These are phyloP conservation scores for Botrytis sinoallii DNA, from an alignment of 2,329 filamentous ascomycete genomes.

Conservation along the genomic window DNA sequence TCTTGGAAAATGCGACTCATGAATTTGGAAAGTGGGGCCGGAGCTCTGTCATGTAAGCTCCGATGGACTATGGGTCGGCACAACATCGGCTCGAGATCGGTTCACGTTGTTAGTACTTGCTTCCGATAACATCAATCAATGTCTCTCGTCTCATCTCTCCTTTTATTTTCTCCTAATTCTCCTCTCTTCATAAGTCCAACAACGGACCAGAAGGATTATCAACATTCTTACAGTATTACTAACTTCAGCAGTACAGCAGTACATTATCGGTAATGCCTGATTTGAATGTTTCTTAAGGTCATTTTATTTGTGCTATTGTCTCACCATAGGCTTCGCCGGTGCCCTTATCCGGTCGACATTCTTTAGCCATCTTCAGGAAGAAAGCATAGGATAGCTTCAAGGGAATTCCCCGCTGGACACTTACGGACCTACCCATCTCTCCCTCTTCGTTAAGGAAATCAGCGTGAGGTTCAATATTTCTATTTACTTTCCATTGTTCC, in stretches of 20 bases:
- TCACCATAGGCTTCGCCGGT: slow-evolving; percentile 11
- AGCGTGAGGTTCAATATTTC: slow-evolving; percentile 13
- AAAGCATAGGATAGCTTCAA: neutral
- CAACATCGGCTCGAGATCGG: neutral
- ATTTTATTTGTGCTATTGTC: slow-evolving; percentile 6
- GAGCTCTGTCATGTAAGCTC: slow-evolving; percentile 23
- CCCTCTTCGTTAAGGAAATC: slow-evolving; percentile 1
- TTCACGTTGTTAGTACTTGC: slow-evolving; percentile 5
- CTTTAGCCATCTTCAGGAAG: slow-evolving; percentile 21
- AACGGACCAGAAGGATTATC: slow-evolving; percentile 24
- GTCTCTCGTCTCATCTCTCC: neutral
- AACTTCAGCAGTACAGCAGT: slow-evolving; percentile 21
- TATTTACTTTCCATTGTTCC: slow-evolving; percentile 23
- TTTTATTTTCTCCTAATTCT: slow-evolving; percentile 12
- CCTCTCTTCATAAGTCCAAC: slow-evolving; percentile 18
- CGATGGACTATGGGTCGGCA: neutral
- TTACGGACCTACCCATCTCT: slow-evolving; percentile 5
- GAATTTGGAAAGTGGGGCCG: slow-evolving; percentile 20
- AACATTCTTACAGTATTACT: slow-evolving; percentile 26
- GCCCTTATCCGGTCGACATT: slow-evolving; percentile 19
- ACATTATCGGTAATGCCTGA: neutral
- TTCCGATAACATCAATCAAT: neutral
- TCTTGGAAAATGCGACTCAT: slow-evolving; percentile 22
- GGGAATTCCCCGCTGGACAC: neutral
- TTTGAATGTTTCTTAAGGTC: slow-evolving; percentile 5